These are phyloP conservation scores for Starmerella kuoi DNA, from an alignment of 805 yeast species.

Conservation along the genomic window DNA sequence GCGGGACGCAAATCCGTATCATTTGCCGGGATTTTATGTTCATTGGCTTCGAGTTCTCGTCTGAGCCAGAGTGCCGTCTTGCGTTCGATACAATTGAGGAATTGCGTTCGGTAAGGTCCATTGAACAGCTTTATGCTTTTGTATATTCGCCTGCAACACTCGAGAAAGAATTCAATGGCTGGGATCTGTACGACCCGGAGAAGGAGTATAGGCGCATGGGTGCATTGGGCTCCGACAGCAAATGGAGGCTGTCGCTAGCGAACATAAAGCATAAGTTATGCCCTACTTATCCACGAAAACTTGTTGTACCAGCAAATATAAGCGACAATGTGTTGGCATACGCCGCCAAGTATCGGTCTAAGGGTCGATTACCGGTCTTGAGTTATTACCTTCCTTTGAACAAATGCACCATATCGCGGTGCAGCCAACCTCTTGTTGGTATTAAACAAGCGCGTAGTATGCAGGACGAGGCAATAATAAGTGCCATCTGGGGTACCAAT, in stretches of 20 bases:
- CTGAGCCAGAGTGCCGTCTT: conserved; percentile 48
- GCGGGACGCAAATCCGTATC: conserved; percentile 38
- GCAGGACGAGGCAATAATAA: conserved; percentile 78
- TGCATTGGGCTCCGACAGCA: conserved; percentile 20
- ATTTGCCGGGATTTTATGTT: conserved; percentile 78
- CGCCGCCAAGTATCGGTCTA: conserved; percentile 77
- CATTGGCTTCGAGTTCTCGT: conserved; percentile 60
- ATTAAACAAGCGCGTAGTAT: conserved; percentile 73
- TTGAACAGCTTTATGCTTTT: conserved; percentile 65
- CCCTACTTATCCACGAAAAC: conserved; percentile 55
- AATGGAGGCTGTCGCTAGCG: conserved; percentile 61
- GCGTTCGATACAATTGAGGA: conserved; percentile 62
- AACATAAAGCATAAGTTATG: conserved; percentile 49
- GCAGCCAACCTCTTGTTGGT: conserved; percentile 90
- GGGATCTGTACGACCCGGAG: conserved; percentile 54
- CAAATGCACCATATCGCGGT: conserved; percentile 63
- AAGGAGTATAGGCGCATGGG: conserved; percentile 70
- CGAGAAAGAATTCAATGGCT: conserved; percentile 54
- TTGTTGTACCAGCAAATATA: conserved; percentile 63
- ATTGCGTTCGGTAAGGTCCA: conserved; percentile 43
- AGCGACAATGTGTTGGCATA: conserved; percentile 75
- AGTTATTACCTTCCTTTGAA: conserved; percentile 59
- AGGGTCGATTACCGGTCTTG: conserved; percentile 69
- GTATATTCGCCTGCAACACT: conserved; percentile 62
- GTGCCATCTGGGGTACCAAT: conserved; percentile 60